Conservation (phyloP, 176 grass and related monocot genomes). For the Cymbopogon citratus region DNA sequence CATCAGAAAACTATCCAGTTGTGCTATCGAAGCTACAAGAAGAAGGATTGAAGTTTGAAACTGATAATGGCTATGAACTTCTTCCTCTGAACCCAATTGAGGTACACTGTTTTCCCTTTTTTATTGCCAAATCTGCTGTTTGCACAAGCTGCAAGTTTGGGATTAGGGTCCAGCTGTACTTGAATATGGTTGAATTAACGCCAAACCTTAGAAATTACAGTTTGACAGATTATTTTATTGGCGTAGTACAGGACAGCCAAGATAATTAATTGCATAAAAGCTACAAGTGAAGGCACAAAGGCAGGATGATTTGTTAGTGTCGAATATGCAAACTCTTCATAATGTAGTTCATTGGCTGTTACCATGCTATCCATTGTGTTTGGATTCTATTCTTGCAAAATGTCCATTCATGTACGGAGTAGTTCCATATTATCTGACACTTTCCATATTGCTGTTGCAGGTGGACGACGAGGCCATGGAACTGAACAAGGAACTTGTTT, state of each 20-base stretch:
- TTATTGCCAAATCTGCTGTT: background rate
- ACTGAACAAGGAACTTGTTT: slow-evolving; percentile 84
- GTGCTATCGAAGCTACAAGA: slow-evolving; percentile 81
- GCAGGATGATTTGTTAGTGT: background rate
- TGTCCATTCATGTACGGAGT: background rate
- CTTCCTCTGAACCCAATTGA: slow-evolving; percentile 73
- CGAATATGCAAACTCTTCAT: background rate
- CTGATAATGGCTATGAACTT: slow-evolving; percentile 82
- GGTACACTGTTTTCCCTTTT: slow-evolving; percentile 39
- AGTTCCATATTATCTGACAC: slow-evolving; percentile 1
- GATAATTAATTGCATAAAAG: background rate
- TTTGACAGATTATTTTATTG: background rate
- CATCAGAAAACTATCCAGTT: slow-evolving; percentile 71
- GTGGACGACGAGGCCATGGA: slow-evolving; percentile 89
- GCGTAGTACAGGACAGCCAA: background rate
- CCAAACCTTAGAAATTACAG: background rate
- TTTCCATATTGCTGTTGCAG: slow-evolving; percentile 24
- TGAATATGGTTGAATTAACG: background rate
- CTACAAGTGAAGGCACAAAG: background rate
- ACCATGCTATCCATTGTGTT: background rate
- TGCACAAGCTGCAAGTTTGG: background rate
- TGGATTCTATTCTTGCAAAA: background rate
- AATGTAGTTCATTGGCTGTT: background rate
- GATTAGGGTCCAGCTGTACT: background rate
- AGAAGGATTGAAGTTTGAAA: slow-evolving; percentile 79